Evolutionary conservation across 2,329 filamentous ascomycete genomes (phyloP).

Genomic region (Arthroderma sp.): DNA sequence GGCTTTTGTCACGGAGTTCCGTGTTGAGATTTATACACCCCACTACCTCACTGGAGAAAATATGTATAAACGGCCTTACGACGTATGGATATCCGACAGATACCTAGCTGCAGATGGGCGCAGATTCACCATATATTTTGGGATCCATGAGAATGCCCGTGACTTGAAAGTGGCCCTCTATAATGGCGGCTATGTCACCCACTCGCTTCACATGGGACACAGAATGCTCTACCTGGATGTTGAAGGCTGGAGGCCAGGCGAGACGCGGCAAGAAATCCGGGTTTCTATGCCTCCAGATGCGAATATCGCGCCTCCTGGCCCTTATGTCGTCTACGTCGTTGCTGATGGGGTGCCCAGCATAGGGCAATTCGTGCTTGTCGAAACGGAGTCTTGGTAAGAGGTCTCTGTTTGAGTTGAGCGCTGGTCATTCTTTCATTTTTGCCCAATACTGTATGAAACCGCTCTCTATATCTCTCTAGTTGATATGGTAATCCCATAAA

Average conservation of each 20-base stretch:
- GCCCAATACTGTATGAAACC: no score
- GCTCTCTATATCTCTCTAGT: no score
- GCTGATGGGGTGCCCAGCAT: conserved; percentile 42
- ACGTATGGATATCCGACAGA: conserved; percentile 34
- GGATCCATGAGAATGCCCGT: conserved; percentile 28
- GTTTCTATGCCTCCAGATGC: conserved; percentile 43
- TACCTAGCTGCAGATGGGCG: conserved; percentile 32
- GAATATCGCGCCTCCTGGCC: conserved; percentile 45
- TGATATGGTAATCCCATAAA: no score
- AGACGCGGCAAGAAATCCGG: conserved; percentile 31
- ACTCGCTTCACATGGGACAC: conserved; percentile 49
- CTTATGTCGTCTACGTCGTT: conserved; percentile 48
- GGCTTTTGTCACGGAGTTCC: conserved; percentile 45
- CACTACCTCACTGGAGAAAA: conserved; percentile 45
- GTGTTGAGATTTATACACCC: conserved; percentile 49
- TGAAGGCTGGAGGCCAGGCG: conserved; percentile 33
- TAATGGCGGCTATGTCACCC: conserved; percentile 48
- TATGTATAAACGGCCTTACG: conserved; percentile 35
- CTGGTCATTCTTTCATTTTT: no score
- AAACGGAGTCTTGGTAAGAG: not conserved
- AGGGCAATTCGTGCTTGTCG: conserved; percentile 37
- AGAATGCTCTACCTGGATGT: conserved; percentile 43
- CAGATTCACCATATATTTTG: conserved; percentile 38
- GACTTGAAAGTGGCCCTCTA: conserved; percentile 40
- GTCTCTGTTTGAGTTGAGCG: no score